These are phyloP conservation scores for Penicillium malachiteum DNA, from an alignment of 495 filamentous ascomycete species.

Conservation along the genomic window DNA sequence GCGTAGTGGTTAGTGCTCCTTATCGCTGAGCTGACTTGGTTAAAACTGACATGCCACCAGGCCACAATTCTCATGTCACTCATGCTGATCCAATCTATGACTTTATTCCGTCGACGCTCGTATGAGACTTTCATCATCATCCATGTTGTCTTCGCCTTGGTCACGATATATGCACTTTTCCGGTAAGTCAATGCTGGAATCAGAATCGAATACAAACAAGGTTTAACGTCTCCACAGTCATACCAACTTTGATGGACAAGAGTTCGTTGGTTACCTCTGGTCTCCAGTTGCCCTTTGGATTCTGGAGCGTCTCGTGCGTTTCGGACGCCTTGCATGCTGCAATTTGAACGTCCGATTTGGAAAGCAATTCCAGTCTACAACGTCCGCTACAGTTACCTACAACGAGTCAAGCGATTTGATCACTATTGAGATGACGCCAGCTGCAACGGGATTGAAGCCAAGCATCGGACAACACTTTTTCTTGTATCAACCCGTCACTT, in stretches of 20 bases:
- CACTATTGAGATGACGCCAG: background rate
- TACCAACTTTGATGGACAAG: background rate
- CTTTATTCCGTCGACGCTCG: too few species aligned
- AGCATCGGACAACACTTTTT: background rate
- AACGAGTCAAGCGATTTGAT: background rate
- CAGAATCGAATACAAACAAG: too few species aligned
- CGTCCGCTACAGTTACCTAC: background rate
- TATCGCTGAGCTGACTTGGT: too few species aligned
- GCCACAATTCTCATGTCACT: too few species aligned
- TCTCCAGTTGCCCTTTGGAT: background rate
- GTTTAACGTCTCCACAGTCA: background rate
- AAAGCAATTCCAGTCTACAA: background rate
- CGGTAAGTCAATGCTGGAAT: too few species aligned
- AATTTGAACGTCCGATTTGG: background rate
- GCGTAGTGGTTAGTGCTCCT: too few species aligned
- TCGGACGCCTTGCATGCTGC: background rate
- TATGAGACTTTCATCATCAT: too few species aligned
- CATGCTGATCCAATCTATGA: too few species aligned
- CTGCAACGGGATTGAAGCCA: background rate
- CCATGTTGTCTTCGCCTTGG: too few species aligned
- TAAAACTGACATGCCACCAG: too few species aligned
- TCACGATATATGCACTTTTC: too few species aligned
- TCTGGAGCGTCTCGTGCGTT: background rate
- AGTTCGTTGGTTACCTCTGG: background rate
- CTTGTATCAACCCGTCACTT: background rate